Conservation (phyloP, 73 alveolate genomes). For the Paramecium octaurelia region DNA sequence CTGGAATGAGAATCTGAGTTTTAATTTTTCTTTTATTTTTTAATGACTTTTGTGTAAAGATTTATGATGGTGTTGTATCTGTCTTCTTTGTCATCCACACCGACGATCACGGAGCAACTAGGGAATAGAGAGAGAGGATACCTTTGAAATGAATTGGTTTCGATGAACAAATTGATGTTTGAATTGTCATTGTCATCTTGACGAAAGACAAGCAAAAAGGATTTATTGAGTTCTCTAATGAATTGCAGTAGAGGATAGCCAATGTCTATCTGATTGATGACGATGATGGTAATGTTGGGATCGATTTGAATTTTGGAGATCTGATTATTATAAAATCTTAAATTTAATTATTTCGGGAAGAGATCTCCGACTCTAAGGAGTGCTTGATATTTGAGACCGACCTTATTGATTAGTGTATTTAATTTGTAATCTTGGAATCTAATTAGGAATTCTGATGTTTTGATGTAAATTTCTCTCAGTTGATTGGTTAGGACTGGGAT, state of each 20-base stretch:
- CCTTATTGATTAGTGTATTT: neutral
- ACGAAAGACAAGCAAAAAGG: neutral
- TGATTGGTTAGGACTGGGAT: neutral
- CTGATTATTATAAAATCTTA: neutral
- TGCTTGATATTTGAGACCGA: neutral
- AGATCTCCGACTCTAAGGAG: neutral
- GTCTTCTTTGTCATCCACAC: neutral
- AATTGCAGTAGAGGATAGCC: neutral
- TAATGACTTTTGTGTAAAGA: neutral
- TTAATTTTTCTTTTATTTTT: neutral
- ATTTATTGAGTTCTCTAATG: neutral
- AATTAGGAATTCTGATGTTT: neutral
- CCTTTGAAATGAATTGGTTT: neutral
- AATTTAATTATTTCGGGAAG: neutral
- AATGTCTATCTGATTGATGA: neutral
- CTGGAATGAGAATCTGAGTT: neutral
- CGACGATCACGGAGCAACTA: neutral
- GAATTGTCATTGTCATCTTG: neutral
- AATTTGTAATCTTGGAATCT: neutral
- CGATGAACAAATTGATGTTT: neutral
- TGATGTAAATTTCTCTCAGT: neutral
- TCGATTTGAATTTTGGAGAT: neutral
- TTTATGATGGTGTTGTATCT: neutral
- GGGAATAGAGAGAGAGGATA: neutral
- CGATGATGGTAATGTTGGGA: neutral